Base-by-base conservation (phyloP, 805 yeast species). In the Kregervanrija fluxuum region DNA sequence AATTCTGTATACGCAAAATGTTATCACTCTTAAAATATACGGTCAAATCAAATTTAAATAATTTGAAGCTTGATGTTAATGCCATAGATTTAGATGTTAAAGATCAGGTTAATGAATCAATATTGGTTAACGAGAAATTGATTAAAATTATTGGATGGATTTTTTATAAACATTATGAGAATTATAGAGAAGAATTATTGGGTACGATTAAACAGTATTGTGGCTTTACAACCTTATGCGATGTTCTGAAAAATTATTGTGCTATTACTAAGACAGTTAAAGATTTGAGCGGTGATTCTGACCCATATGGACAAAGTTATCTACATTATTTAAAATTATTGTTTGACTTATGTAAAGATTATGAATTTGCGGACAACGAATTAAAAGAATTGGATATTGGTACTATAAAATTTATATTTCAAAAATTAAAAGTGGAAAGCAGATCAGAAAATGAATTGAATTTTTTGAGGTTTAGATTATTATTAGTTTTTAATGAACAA, bases 401-500 rank as follows among this genome's bases (percentile, higher is more conserved):
- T 35, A 74, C 79, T 43, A 61, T 80, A 12, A 67, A 67, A 44
- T 75, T 64, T 49, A 54, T 81, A 42, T 72, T 80, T 52, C 57
- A 65, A 13, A 63, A 73, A 1, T 57, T 82, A 15, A 59, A 70
- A 38, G 53, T 61, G 28, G 61, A 69, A 1, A 67, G 70, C 31
- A 61, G 62, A 15, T 73, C 73, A 9, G 77, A 73, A 38, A 82
- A 82, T 56, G 73, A 79, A 40, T 71, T 70, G 49, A 82, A 80
- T 56, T 79, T 77, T 49, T 76, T 85, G 35, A 80, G 82, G 48
- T 80, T 89, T 66, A 81, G 80, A 54, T 66, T 86, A 12, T 61
- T 90, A 11, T 66, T 90, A 35, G 80, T 88, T 1, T 67, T 90
- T 22, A 90, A 90, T 62, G 96, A 90, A 59, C 96, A 90, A 62